These are phyloP conservation scores for Hypoxylon sp. DNA, from an alignment of 2,329 filamentous ascomycete genomes.

Conservation along the genomic window DNA sequence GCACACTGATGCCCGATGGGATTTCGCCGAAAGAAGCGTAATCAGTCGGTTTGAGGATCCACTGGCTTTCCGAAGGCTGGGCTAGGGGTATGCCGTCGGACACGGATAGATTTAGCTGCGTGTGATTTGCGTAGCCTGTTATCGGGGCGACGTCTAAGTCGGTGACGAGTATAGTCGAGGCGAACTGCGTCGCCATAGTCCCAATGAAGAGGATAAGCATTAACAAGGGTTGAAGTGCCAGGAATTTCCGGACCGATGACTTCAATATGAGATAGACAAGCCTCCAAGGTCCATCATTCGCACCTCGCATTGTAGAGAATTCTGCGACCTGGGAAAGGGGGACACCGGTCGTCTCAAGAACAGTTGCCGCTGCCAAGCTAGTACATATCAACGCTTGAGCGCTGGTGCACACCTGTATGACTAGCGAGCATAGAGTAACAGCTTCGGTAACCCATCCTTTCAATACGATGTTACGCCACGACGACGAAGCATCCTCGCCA, in stretches of 20 bases:
- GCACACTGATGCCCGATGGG: constrained; percentile 4
- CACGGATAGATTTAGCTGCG: constrained; percentile 29
- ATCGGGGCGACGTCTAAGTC: constrained; percentile 38
- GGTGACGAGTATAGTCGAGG: constrained; percentile 44
- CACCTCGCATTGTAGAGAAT: constrained; percentile 44
- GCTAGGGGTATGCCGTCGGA: constrained; percentile 19
- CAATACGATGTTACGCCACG: constrained; percentile 46
- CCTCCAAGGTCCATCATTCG: constrained; percentile 46
- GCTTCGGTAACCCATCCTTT: constrained; percentile 40
- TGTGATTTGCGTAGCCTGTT: constrained; percentile 29
- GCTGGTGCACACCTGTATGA: constrained; percentile 41
- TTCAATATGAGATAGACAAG: constrained; percentile 39
- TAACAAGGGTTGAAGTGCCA: constrained; percentile 29
- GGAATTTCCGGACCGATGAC: constrained; percentile 19
- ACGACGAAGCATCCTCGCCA: constrained; percentile 25
- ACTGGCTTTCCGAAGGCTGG: constrained; percentile 15
- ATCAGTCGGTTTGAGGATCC: constrained; percentile 32
- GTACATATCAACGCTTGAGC: constrained; percentile 45
- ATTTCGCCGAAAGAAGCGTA: constrained; percentile 44
- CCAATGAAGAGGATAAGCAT: constrained; percentile 33
- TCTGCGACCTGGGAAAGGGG: constrained; percentile 46
- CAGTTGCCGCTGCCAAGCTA: constrained; percentile 44
- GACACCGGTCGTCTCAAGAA: constrained; percentile 46
- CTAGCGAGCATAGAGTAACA: constrained; percentile 43
- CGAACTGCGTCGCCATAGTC: constrained; percentile 42